These are phyloP conservation scores for Wickerhamiella galacta DNA, from an alignment of 805 yeast genomes.

Conservation along the genomic window DNA sequence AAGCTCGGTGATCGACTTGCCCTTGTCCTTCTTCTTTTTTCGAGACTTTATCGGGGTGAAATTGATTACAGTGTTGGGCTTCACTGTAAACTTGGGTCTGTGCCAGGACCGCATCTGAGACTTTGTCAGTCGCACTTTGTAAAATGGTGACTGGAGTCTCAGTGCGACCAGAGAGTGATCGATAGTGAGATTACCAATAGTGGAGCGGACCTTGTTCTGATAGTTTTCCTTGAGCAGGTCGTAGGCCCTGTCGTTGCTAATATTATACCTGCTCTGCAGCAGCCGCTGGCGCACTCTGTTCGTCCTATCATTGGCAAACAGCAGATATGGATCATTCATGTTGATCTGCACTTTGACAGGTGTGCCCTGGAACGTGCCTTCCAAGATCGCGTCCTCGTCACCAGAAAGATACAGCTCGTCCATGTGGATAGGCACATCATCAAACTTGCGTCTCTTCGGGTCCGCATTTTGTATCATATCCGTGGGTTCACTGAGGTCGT, in stretches of 20 bases:
- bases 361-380: constrained; percentile 34
- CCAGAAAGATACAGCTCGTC: constrained; percentile 21
- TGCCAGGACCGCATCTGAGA: constrained; percentile 64
- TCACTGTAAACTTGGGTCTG: constrained; percentile 53
- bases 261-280: constrained; percentile 48
- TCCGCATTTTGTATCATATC: neutral
- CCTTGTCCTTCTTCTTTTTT: constrained; percentile 79
- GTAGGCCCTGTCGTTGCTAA: constrained; percentile 80
- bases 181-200: constrained; percentile 74
- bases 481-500: constrained; percentile 24
- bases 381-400: constrained; percentile 51
- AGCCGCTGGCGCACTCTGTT: constrained; percentile 11
- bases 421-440: constrained; percentile 16
- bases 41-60: constrained; percentile 62
- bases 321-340: constrained; percentile 70
- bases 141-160: constrained; percentile 77
- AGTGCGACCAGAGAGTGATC: constrained; percentile 85
- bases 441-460: constrained; percentile 9
- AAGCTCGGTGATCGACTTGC: constrained; percentile 60
- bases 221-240: constrained; percentile 70
- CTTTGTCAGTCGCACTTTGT: constrained; percentile 57
- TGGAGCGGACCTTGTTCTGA: constrained; percentile 81
- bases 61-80: constrained; percentile 61
- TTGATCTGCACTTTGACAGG: constrained; percentile 34
- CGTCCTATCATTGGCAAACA: constrained; percentile 33